Evolutionary conservation across 164 flowering plant genomes (phyloP).

Genomic region (Macadamia integrifolia): DNA sequence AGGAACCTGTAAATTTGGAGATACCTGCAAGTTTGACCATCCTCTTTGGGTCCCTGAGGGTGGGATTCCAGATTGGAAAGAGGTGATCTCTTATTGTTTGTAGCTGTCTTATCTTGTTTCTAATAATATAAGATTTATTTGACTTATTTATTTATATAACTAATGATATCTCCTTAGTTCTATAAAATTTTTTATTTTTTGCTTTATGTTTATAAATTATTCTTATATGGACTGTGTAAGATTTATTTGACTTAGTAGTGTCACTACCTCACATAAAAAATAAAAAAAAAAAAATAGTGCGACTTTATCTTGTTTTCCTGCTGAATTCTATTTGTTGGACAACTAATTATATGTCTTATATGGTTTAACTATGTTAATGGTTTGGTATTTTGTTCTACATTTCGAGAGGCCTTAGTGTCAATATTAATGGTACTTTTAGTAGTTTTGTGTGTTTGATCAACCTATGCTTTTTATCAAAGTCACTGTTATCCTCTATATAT

Average conservation of each 20-base stretch:
- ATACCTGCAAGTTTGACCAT: slow-evolving; percentile 99
- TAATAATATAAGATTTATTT: slow-evolving; percentile 11
- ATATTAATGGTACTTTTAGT: background rate
- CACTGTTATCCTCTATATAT: background rate
- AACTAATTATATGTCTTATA: background rate
- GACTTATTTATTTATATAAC: slow-evolving; percentile 11
- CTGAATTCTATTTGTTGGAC: background rate
- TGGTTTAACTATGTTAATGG: background rate
- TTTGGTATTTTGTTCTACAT: background rate
- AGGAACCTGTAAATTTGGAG: slow-evolving; percentile 98
- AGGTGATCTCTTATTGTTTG: slow-evolving; percentile 62
- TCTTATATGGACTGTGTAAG: background rate
- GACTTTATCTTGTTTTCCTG: background rate
- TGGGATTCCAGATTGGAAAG: slow-evolving; percentile 99
- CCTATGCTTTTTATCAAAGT: background rate
- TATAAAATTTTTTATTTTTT: background rate
- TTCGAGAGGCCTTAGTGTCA: background rate
- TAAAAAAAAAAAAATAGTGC: background rate
- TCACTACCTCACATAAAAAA: background rate
- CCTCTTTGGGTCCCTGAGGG: slow-evolving; percentile 99
- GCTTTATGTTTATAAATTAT: slow-evolving; percentile 5
- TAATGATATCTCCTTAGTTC: background rate
- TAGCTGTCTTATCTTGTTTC: slow-evolving; percentile 9
- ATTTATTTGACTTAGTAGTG: slow-evolving; percentile 1
- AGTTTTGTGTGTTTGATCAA: background rate